Conservation (phyloP, 371 early-diverging fungal genomes). For the Mucor plumbeus region DNA sequence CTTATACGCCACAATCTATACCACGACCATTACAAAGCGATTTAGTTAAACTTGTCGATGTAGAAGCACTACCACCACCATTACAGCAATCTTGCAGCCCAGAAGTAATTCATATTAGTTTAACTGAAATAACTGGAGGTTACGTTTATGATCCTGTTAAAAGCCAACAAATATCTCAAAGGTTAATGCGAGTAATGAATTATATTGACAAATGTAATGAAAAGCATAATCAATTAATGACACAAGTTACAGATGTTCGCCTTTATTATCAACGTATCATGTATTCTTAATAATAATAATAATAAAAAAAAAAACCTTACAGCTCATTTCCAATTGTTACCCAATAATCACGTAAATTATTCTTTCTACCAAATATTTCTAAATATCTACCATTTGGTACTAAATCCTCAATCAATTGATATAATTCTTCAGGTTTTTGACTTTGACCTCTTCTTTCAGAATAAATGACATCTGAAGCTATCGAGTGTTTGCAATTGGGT, state of each 20-base stretch:
- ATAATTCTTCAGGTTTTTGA: conserved; percentile 94
- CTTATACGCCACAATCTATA: neutral
- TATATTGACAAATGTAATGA: conserved; percentile 18
- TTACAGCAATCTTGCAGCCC: neutral
- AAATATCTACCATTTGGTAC: conserved; percentile 89
- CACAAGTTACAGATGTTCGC: conserved; percentile 7
- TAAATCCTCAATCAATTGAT: conserved; percentile 90
- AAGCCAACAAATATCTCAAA: neutral
- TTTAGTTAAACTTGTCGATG: neutral
- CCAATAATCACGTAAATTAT: conserved; percentile 94
- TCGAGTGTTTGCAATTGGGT: conserved; percentile 73
- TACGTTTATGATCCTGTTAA: neutral
- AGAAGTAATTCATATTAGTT: neutral
- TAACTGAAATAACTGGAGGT: neutral
- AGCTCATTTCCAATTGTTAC: conserved; percentile 95
- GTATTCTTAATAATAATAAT: neutral
- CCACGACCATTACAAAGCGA: neutral
- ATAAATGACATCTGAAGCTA: conserved; percentile 91
- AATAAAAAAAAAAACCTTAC: conserved; percentile 30
- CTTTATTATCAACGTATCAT: neutral
- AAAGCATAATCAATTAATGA: conserved; percentile 6
- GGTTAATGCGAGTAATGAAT: conserved; percentile 1
- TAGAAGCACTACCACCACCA: neutral
- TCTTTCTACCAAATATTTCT: conserved; percentile 94
- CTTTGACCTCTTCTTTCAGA: conserved; percentile 92